Base-by-base conservation (phyloP, 768 basidiomycete species). In the Termitomyces sp. region DNA sequence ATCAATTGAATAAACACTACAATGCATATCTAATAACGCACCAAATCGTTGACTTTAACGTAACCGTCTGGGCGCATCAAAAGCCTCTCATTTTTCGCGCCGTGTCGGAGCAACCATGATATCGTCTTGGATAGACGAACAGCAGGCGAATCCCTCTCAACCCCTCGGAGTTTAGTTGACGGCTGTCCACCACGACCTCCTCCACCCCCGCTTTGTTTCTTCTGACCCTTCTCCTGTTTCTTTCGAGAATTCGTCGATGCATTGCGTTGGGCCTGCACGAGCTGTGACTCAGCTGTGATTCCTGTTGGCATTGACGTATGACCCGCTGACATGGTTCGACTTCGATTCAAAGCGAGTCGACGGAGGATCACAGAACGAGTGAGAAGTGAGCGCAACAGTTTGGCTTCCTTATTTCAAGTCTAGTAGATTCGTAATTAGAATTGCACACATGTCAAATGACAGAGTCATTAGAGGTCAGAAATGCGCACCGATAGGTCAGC, bases 61-160 rank as follows among this genome's bases (percentile, higher is more conserved):
- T 88, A 98, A 16, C 96, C 96, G 68, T 98, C 96, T 35, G 79
- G 69, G 8, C 96, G 84, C 77, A 98, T 89, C 4, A 76, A 68
- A 5, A 98, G 70, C 0, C 88, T 85, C 63, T 96, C 88, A 40
- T 84, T 84, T 64, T 84, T 79, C 20, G 95, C 94, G 0, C 90
- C 93, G 71, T 98, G 96, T 4, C 96, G 84, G n/a, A 98, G 83
- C 28, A 98, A 77, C 83, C 90, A 98, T 0, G 94, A 90, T 9
- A 98, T 75, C 0, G 92, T 91, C 74, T 97, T 98, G 15, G 92
- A 94, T 15, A 91, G 67, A 12, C 86, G 81, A 7, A 90, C 83
- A 53, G 90, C 86, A 0, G 84, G 85, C 4, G 84, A 76, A 66
- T 96, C 92, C 52, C 73, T 78, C 0, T 83, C 81, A 20, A 79